Base-by-base conservation (phyloP, 1,284 basidiomycete species). In the Anthracocystis panici-leucophaei region DNA sequence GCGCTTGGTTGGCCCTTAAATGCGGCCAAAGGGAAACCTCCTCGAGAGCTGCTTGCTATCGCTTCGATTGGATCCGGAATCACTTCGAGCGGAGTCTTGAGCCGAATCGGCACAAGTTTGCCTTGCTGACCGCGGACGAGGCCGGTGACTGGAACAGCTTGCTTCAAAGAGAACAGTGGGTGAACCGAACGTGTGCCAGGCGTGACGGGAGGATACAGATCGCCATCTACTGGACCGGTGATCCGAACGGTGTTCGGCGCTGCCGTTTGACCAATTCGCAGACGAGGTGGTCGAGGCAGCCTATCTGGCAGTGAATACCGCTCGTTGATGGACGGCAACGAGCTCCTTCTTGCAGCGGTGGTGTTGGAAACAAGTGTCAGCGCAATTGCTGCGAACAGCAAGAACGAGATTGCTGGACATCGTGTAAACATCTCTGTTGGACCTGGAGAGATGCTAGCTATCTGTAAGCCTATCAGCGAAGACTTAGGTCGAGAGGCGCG, bases 111-210 rank as follows among this genome's bases (percentile, higher is more conserved):
- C 14, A 67, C 38, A n/a, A 61, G 58, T 18, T 23, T 56, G 27
- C 65, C 55, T 12, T 61, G 33, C 31, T 67, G 65, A 18, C 65
- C 58, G 6, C 65, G 57, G 12, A 61, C 54, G 12, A 67, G 54
- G 14, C 49, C 54, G 10, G 42, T 53, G 5, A 49, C 35, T 23
- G 53, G 49, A 1, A 58, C 29, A 6, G 16, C 18, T 6, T 50
- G 56, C n/a, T 16, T 20, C 9, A 46, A 18, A 14, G 12, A 18
- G 29, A 33, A 56, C 8, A 8, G 1, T 29, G 31, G 20, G 9
- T 21, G 31, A 35, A 50, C 35, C 5, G 35, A 38, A 35, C 10
- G 25, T 20, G 33, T 18, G 29, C 25, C 3, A 31, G 23, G 18
- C 18, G 31, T 35, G 29, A 5, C 27, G 16, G 29, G 42, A 23